Evolutionary conservation across 371 early-diverging fungal genomes (phyloP).

Genomic region (Syncephalastrum racemosum): DNA sequence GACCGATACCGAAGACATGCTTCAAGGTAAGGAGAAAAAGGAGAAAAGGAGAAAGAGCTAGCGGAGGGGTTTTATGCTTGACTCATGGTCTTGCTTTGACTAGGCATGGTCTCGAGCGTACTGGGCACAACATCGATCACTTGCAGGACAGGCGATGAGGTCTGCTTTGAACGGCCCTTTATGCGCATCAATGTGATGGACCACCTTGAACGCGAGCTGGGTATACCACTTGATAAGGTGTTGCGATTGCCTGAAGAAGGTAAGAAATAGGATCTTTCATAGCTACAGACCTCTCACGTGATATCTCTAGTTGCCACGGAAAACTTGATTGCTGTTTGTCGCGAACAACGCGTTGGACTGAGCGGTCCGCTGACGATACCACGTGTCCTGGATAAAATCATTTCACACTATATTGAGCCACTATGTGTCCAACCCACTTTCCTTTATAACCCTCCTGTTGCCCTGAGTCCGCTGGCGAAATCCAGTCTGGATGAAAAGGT

Average conservation of each 20-base stretch:
- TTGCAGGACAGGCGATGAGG: conserved; percentile 17
- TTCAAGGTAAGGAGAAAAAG: conserved; percentile 47
- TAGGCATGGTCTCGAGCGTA: conserved; percentile 54
- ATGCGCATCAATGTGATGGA: conserved; percentile 77
- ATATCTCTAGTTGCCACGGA: conserved; percentile 27
- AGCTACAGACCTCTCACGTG: neutral
- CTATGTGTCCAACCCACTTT: conserved; percentile 94
- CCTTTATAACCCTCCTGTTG: conserved; percentile 86
- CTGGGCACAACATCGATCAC: conserved; percentile 59
- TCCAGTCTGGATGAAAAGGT: conserved; percentile 41
- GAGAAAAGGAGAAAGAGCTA: neutral
- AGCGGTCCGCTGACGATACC: conserved; percentile 75
- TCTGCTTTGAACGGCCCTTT: conserved; percentile 83
- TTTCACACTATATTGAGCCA: conserved; percentile 91
- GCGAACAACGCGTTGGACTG: conserved; percentile 51
- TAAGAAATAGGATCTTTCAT: conserved; percentile 17
- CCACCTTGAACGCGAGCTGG: conserved; percentile 58
- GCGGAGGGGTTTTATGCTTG: neutral
- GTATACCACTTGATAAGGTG: conserved; percentile 51
- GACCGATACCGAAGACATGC: conserved; percentile 82
- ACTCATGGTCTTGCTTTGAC: conserved; percentile 74
- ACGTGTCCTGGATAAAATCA: conserved; percentile 87
- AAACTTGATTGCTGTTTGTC: conserved; percentile 54
- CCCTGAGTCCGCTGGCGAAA: conserved; percentile 96
- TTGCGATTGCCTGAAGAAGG: conserved; percentile 28